phyloP scores from a whole-genome alignment of 2,329 filamentous ascomycete genomes.

The Diatrype stigma region DNA sequence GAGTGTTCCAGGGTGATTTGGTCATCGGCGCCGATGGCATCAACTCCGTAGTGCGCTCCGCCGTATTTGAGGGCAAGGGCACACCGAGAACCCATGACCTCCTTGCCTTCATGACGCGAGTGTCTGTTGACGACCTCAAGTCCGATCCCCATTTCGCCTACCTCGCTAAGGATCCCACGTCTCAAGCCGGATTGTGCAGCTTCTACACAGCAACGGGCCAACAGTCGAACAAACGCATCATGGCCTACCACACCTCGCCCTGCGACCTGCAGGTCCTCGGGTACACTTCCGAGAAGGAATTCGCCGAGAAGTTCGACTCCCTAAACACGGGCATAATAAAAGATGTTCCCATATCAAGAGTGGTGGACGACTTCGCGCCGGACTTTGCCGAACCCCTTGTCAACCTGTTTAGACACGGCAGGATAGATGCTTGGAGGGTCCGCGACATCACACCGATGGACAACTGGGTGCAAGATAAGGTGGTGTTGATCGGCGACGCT shows the following conservation, averaged over 20 bases:
- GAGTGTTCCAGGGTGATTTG: conserved; percentile 14
- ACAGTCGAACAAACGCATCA: conserved; percentile 12
- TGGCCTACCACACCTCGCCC: conserved; percentile 15
- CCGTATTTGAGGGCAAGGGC: conserved; percentile 7
- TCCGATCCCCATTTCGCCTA: conserved; percentile 12
- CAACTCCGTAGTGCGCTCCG: conserved; percentile 12
- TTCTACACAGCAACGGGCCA: conserved; percentile 6
- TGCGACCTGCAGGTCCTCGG: conserved; percentile 14
- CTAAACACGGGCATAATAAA: conserved; percentile 15
- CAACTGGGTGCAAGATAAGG: conserved; percentile 17
- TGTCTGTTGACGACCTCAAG: conserved; percentile 12
- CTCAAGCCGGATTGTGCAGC: conserved; percentile 13
- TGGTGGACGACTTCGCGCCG: conserved; percentile 12
- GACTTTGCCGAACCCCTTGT: conserved; percentile 12
- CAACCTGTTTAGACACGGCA: conserved; percentile 11
- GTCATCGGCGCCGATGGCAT: conserved; percentile 23
- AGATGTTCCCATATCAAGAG: conserved; percentile 10
- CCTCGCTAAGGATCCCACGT: conserved; percentile 8
- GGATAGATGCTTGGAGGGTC: conserved; percentile 17
- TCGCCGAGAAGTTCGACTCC: conserved; percentile 13
- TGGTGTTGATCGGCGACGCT: conserved; percentile 20
- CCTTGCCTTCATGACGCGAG: conserved; percentile 14
- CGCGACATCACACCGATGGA: conserved; percentile 16
- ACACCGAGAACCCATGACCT: conserved; percentile 8
- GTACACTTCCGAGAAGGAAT: conserved; percentile 17